Evolutionary conservation across 768 basidiomycete genomes (phyloP), one percentile per base, ranked within the genome.

Genomic region (Mycena leptocephala): DNA sequence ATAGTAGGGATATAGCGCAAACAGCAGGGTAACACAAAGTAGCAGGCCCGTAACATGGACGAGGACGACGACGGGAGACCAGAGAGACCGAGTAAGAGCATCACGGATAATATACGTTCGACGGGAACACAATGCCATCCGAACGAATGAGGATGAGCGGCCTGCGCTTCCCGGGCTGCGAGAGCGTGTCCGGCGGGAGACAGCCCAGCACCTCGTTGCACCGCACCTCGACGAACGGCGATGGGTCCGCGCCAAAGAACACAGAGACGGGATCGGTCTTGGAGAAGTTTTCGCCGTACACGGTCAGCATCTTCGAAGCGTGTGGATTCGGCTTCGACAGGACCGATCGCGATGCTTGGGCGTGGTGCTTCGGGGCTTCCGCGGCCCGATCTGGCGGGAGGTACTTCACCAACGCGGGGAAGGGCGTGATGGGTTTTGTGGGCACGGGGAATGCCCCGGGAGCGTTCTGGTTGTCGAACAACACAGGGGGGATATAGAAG

Each of bases 81-180:
- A 53, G 18, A 13, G 35, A 82, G 70, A 78, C 67, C 72, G 48
- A 73, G 61, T 76, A 71, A 68, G 76, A 66, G 68, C 65, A 71
- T 90, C 92, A 96, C 41, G 95, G 95, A 88, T 95, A 96, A 90
- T 93, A 90, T 37, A 92, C 89, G 80, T 88, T 93, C 30, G 95
- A 95, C 9, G 96, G 96, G 88, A 96, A 96, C 67, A 97, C 93
- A 74, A 97, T 92, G 58, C 96, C 96, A 81, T 97, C 96, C 13
- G 92, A 90, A 63, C 96, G 92, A 71, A 97, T 92, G 81, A 97
- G 91, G 77, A 96, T 89, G 72, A 97, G 92, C 11, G 95, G 95
- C 63, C 95, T 89, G 70, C 94, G 93, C 85, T 95, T 95, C 72
- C 87, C 83, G 66, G 89, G 85, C 78, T 90, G 92, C 61, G 43